phyloP scores from a whole-genome alignment of 352 stramenopile genomes.

The Phytophthora pini region DNA sequence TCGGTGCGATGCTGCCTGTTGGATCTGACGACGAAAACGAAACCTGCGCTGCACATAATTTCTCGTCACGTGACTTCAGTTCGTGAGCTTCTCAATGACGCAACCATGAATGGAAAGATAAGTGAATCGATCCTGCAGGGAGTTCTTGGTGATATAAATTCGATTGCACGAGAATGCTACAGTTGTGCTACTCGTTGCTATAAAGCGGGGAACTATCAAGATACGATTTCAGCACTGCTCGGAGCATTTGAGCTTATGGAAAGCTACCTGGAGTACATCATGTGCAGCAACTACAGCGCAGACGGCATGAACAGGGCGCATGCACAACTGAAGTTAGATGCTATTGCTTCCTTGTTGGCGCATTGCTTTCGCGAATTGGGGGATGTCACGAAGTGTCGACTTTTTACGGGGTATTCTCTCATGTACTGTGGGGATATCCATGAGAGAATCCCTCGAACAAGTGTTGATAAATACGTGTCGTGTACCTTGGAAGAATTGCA shows the following conservation, averaged over 20 bases:
- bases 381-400: slow-evolving; percentile 36
- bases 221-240: slow-evolving; percentile 50
- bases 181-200: slow-evolving; percentile 56
- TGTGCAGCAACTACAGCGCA: slow-evolving; percentile 46
- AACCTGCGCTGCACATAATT: slow-evolving; percentile 22
- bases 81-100: slow-evolving; percentile 47
- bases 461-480: slow-evolving; percentile 59
- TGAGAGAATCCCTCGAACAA: slow-evolving; percentile 29
- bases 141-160: slow-evolving; percentile 64
- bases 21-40: slow-evolving; percentile 1
- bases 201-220: slow-evolving; percentile 48
- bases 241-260: slow-evolving; percentile 58
- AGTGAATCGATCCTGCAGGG: slow-evolving; percentile 37
- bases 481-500: slow-evolving; percentile 53
- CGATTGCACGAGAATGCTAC: slow-evolving; percentile 71
- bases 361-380: slow-evolving; percentile 59
- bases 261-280: slow-evolving; percentile 70
- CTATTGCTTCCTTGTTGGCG: slow-evolving; percentile 62
- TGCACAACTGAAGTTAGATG: slow-evolving; percentile 58
- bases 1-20: slow-evolving; percentile 18
- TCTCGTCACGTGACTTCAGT: slow-evolving; percentile 36
- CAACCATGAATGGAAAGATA: slow-evolving; percentile 35
- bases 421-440: slow-evolving; percentile 54
- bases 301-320: slow-evolving; percentile 51
- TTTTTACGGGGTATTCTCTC: slow-evolving; percentile 55